Evolutionary conservation across 176 grass and related monocot genomes (phyloP).

Genomic region (Calamus simplicifolius): DNA sequence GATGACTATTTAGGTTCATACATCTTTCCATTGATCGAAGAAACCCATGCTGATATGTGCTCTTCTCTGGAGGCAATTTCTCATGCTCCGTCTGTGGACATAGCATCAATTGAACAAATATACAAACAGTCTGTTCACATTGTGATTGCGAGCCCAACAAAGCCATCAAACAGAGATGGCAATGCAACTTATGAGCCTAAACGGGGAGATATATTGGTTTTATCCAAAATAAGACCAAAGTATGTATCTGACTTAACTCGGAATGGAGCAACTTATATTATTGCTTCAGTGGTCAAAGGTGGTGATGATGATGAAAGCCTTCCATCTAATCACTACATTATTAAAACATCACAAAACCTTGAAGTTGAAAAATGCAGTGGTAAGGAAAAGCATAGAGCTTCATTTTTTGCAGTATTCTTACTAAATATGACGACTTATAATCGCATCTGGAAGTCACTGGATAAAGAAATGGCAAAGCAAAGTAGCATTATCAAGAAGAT

Average conservation of each 20-base stretch:
- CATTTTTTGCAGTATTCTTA: slow-evolving; percentile 24
- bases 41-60: slow-evolving; percentile 42
- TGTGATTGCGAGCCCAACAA: no score
- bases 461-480: slow-evolving; percentile 29
- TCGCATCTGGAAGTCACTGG: slow-evolving; percentile 46
- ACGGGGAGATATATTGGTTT: slow-evolving; percentile 34
- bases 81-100: slow-evolving; percentile 30
- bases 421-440: slow-evolving; percentile 37
- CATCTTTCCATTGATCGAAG: slow-evolving; percentile 39
- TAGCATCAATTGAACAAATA: background rate
- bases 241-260: slow-evolving; percentile 16
- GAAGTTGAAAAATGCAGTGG: background rate
- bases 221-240: slow-evolving; percentile 9
- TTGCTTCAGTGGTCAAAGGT: slow-evolving; percentile 25
- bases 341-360: slow-evolving; percentile 30
- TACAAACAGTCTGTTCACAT: no score
- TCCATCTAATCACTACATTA: slow-evolving; percentile 10
- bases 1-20: slow-evolving; percentile 39
- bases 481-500: slow-evolving; percentile 15
- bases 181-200: slow-evolving; percentile 14
- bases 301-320: background rate
- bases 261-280: background rate
- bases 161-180: no score
- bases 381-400: background rate
- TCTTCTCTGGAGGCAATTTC: slow-evolving; percentile 36